Conservation (phyloP, 805 yeast genomes). For the Suhomyces faveliae region DNA sequence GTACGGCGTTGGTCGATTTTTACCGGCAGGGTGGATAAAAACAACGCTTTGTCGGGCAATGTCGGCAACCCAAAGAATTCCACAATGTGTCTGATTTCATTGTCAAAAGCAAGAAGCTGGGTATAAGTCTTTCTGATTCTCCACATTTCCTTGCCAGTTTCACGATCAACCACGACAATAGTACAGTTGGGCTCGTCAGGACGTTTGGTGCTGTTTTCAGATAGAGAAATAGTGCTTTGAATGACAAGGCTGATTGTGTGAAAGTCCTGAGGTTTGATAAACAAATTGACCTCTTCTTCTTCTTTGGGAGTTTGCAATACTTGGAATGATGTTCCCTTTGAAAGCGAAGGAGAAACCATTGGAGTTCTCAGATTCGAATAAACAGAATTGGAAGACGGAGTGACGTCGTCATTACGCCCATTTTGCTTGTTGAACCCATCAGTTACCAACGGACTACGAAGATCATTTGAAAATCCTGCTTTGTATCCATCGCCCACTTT, state of each 20-base stretch:
- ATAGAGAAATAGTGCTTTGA: conserved; percentile 44
- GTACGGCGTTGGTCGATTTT: conserved; percentile 62
- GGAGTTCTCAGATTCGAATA: conserved; percentile 5
- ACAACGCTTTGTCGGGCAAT: conserved; percentile 63
- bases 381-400: neutral
- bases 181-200: conserved; percentile 60
- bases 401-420: neutral
- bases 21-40: conserved; percentile 56
- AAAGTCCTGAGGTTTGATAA: conserved; percentile 60
- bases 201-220: conserved; percentile 38
- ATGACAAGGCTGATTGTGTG: conserved; percentile 49
- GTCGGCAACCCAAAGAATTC: conserved; percentile 56
- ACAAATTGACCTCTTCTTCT: conserved; percentile 46
- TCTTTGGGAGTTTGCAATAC: conserved; percentile 19
- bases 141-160: conserved; percentile 68
- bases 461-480: neutral
- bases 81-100: conserved; percentile 50
- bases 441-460: conserved; percentile 18
- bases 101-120: conserved; percentile 62
- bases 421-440: conserved; percentile 16
- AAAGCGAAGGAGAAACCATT: conserved; percentile 12
- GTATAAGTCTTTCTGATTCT: conserved; percentile 62
- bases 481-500: neutral
- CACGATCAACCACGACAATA: conserved; percentile 62
- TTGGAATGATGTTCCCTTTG: conserved; percentile 14